Conservation (phyloP, 2,329 filamentous ascomycete species). For the Sphaerostilbella broomeana region DNA sequence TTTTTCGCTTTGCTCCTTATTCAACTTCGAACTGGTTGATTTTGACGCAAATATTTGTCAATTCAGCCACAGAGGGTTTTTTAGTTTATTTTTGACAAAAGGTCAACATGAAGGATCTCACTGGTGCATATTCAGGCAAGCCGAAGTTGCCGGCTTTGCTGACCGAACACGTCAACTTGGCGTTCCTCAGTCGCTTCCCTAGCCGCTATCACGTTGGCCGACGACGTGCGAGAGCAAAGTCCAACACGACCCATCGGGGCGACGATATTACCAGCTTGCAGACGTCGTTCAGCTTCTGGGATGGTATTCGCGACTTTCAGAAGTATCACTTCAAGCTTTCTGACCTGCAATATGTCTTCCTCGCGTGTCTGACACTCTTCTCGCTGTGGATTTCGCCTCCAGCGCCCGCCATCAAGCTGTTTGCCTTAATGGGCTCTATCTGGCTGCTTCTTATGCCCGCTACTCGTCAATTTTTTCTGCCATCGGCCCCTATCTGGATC, state of each 20-base stretch:
- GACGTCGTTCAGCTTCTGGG: conserved; percentile 73
- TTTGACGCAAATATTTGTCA: conserved; percentile 8
- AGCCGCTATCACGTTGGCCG: conserved; percentile 34
- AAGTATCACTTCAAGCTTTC: conserved; percentile 74
- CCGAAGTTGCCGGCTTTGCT: conserved; percentile 35
- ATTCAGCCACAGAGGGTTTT: conserved; percentile 1
- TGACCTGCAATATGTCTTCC: conserved; percentile 76
- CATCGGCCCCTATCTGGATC: conserved; percentile 74
- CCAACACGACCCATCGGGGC: conserved; percentile 27
- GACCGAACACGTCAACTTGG: conserved; percentile 36
- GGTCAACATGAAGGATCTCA: conserved; percentile 33
- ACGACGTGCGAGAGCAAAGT: conserved; percentile 31
- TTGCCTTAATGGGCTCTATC: conserved; percentile 59
- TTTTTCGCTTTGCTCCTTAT: conserved; percentile 10
- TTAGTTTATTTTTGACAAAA: background rate
- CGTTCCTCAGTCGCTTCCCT: conserved; percentile 37
- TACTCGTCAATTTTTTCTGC: conserved; percentile 85
- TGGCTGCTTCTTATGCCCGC: conserved; percentile 71
- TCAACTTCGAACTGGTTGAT: conserved; percentile 14
- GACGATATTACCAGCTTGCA: conserved; percentile 69
- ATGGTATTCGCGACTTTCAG: conserved; percentile 69
- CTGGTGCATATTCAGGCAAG: conserved; percentile 33
- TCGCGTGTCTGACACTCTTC: conserved; percentile 71
- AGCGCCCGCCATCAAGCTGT: conserved; percentile 71
- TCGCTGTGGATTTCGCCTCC: conserved; percentile 76